Conservation (phyloP, 2,329 filamentous ascomycete genomes). For the Fusarium guadeloupense region DNA sequence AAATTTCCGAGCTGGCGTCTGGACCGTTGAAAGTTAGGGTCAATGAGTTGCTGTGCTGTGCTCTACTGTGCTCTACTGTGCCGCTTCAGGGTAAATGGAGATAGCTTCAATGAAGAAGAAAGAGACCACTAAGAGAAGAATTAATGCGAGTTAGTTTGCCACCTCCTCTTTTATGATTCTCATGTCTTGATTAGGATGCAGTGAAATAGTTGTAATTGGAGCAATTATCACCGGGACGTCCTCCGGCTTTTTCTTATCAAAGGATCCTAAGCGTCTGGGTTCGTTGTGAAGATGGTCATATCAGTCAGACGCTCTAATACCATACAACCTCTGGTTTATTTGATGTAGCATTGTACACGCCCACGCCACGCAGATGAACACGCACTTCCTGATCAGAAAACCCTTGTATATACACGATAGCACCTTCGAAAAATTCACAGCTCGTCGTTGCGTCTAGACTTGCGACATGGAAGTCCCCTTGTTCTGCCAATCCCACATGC, state of each 20-base stretch:
- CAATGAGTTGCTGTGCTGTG: neutral
- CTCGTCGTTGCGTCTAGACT: slow-evolving; percentile 7
- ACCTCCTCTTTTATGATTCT: slow-evolving; percentile 24
- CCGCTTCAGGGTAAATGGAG: slow-evolving; percentile 18
- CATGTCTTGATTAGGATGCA: slow-evolving; percentile 14
- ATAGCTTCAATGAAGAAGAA: slow-evolving; percentile 10
- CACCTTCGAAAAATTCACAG: slow-evolving; percentile 5
- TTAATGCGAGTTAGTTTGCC: slow-evolving; percentile 8
- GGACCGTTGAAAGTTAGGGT: neutral
- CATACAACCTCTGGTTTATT: too few species aligned
- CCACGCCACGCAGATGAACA: neutral
- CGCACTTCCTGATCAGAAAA: neutral
- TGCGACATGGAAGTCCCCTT: too few species aligned
- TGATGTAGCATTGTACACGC: too few species aligned
- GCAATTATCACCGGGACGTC: too few species aligned
- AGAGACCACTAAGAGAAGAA: neutral
- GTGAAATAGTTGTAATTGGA: neutral
- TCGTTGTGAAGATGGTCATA: neutral
- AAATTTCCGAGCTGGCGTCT: slow-evolving; percentile 5
- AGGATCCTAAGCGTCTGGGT: neutral
- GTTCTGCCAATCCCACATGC: slow-evolving; percentile 2
- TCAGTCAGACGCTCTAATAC: too few species aligned
- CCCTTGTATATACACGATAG: neutral
- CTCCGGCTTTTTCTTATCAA: neutral
- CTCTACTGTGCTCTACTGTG: slow-evolving; percentile 1